These are phyloP conservation scores for Aphanocladium album DNA, from an alignment of 2,329 filamentous ascomycete genomes.

Conservation along the genomic window DNA sequence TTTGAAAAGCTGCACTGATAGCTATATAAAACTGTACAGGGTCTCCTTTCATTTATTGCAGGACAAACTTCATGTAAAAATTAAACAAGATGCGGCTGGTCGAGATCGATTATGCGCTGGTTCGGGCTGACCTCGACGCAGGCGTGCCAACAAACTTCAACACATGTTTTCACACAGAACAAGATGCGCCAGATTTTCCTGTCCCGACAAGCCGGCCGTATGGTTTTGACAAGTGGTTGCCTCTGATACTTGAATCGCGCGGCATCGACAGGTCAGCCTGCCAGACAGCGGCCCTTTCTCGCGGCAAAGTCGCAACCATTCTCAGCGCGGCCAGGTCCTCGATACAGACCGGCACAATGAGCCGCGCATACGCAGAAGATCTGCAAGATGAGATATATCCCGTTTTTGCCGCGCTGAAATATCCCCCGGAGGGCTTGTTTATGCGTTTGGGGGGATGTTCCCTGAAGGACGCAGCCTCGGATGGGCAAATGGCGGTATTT, in stretches of 20 bases:
- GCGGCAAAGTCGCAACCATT: conserved; percentile 20
- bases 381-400: conserved; percentile 27
- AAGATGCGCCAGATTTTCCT: conserved; percentile 24
- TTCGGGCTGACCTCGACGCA: conserved; percentile 14
- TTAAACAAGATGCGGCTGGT: neutral
- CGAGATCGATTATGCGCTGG: neutral
- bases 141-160: conserved; percentile 26
- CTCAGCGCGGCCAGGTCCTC: conserved; percentile 26
- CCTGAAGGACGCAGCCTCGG: conserved; percentile 34
- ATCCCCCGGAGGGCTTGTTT: conserved; percentile 35
- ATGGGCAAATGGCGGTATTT: conserved; percentile 23
- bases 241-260: conserved; percentile 33
- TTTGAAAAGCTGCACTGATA: neutral
- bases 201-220: conserved; percentile 30
- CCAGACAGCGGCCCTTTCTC: conserved; percentile 28
- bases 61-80: neutral
- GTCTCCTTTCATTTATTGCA: neutral
- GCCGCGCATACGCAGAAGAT: conserved; percentile 28
- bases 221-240: conserved; percentile 37
- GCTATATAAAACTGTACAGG: neutral
- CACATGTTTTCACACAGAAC: conserved; percentile 29
- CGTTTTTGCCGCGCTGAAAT: conserved; percentile 20
- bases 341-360: conserved; percentile 25
- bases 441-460: conserved; percentile 38
- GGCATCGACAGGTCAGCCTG: conserved; percentile 18